phyloP scores from a whole-genome alignment of 1,284 basidiomycete genomes.

The Fomitopsis schrenkii region DNA sequence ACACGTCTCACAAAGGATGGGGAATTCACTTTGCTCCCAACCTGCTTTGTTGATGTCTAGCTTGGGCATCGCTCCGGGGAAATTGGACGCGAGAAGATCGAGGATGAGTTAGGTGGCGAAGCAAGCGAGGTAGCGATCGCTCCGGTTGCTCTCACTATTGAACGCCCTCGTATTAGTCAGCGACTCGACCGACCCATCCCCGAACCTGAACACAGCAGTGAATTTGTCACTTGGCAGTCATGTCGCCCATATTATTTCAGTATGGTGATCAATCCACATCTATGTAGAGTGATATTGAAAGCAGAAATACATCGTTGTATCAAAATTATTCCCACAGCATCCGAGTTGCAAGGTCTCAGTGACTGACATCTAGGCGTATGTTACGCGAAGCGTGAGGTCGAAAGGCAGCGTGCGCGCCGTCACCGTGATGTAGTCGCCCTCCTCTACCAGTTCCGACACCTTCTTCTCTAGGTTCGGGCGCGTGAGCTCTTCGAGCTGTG shows the following conservation, averaged over 20 bases:
- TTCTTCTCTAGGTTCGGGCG: constrained; percentile 86
- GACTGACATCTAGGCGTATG: constrained; percentile 39
- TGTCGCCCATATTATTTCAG: no score
- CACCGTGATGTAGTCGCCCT: constrained; percentile 79
- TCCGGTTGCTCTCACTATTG: background rate
- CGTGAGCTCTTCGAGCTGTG: constrained; percentile 84
- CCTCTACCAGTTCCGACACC: constrained; percentile 74
- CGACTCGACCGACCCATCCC: background rate
- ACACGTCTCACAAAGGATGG: constrained; percentile 92
- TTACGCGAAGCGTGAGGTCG: constrained; percentile 70
- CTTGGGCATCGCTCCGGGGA: constrained; percentile 43
- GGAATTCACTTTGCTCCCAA: constrained; percentile 89
- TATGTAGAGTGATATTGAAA: background rate
- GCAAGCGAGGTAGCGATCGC: background rate
- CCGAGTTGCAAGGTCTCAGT: background rate
- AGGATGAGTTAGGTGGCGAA: background rate
- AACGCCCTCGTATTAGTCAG: background rate
- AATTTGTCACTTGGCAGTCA: no score
- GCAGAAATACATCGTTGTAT: background rate
- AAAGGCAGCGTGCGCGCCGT: constrained; percentile 90
- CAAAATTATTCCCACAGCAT: background rate
- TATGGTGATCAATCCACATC: no score
- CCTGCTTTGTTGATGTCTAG: constrained; percentile 88
- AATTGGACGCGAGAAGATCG: background rate
- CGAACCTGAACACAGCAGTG: background rate